Percentiles rank a stretch among this genome's conserved stretches.
phyloP scores from a whole-genome alignment of 2,329 filamentous ascomycete species.

The Didymella pinodella region DNA sequence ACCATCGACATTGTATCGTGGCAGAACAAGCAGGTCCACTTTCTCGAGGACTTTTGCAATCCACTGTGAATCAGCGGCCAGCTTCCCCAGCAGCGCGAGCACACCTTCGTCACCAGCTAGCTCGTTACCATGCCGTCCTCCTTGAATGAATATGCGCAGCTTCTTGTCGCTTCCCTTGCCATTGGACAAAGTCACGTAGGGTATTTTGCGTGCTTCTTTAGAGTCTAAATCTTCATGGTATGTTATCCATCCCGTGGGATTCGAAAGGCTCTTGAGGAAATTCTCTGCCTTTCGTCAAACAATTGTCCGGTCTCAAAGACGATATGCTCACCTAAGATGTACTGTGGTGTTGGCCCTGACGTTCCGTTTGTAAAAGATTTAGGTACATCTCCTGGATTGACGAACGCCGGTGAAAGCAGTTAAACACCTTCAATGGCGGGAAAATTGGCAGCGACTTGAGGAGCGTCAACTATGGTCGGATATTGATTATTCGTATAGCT shows the following conservation, averaged over 20 bases:
- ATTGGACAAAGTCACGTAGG: conserved; percentile 30
- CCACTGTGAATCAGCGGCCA: conserved; percentile 37
- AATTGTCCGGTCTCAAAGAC: too few relatives aligned
- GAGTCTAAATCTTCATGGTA: conserved; percentile 28
- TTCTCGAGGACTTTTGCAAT: conserved; percentile 32
- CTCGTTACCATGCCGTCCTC: conserved; percentile 42
- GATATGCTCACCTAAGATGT: not conserved
- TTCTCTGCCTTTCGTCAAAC: conserved; percentile 6
- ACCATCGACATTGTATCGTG: conserved; percentile 43
- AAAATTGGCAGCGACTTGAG: conserved; percentile 2
- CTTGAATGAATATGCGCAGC: conserved; percentile 41
- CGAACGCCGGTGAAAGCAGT: not conserved
- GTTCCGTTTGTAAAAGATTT: not conserved
- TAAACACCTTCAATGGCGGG: not conserved
- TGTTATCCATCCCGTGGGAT: conserved; percentile 32
- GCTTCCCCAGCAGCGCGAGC: conserved; percentile 39
- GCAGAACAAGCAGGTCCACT: conserved; percentile 35
- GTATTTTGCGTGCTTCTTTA: conserved; percentile 36
- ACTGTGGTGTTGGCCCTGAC: conserved; percentile 2
- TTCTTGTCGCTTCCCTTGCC: conserved; percentile 22
- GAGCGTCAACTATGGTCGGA: not conserved
- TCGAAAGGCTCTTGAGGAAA: conserved; percentile 10
- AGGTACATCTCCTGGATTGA: not conserved
- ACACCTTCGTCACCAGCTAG: conserved; percentile 42
- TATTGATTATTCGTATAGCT: conserved; percentile 7